Conservation (phyloP, 345 rosid species). For the Lepidium aucheri region DNA sequence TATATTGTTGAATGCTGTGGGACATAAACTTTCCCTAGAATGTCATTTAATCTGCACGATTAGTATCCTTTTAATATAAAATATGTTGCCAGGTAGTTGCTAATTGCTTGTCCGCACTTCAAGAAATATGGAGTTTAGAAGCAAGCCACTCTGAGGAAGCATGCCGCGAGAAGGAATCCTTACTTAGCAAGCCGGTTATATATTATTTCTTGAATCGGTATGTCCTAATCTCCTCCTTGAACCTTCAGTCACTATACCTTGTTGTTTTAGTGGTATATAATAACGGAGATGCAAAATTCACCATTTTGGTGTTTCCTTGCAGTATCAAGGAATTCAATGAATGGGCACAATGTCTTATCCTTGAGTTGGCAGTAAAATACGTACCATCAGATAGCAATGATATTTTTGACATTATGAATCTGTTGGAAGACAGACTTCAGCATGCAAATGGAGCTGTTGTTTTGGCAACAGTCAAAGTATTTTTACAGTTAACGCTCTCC, state of each 20-base stretch:
- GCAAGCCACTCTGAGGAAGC: conserved; percentile 88
- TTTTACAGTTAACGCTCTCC: conserved; percentile 80
- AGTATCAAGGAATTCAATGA: conserved; percentile 92
- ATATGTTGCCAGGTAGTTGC: conserved; percentile 63
- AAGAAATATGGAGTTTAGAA: conserved; percentile 94
- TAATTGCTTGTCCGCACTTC: conserved; percentile 78
- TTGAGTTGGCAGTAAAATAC: conserved; percentile 85
- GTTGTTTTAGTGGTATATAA: background rate
- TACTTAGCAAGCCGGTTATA: conserved; percentile 70
- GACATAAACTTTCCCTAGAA: background rate
- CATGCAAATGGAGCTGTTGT: conserved; percentile 99
- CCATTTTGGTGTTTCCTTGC: conserved; percentile 24
- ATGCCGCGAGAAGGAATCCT: conserved; percentile 65
- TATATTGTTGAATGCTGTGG: background rate
- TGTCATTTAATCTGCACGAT: background rate
- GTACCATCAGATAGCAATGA: conserved; percentile 80
- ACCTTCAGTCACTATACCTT: background rate
- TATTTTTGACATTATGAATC: conserved; percentile 97
- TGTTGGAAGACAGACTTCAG: conserved; percentile 98
- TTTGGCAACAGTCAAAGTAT: conserved; percentile 78
- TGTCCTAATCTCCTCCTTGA: conserved; percentile 7
- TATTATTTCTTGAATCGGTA: conserved; percentile 78
- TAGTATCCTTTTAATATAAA: background rate
- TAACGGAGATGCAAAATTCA: background rate
- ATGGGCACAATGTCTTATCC: conserved; percentile 97